phyloP scores from a whole-genome alignment of 306 rosid genomes.

The Rubus parviflorus region DNA sequence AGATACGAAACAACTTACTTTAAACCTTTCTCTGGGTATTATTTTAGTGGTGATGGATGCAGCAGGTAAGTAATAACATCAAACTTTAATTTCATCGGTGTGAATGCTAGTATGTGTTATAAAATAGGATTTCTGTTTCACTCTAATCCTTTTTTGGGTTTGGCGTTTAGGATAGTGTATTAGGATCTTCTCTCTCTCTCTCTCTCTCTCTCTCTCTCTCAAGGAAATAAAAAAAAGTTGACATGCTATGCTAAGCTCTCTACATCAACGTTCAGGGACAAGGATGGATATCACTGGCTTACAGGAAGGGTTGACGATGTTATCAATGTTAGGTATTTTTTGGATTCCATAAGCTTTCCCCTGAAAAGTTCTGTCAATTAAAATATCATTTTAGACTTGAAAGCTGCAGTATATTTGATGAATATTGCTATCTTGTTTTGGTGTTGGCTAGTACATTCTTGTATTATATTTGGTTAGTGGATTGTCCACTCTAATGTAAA shows the following conservation, averaged over 20 bases:
- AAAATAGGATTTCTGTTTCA: constrained; percentile 10
- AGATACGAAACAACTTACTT: constrained; percentile 96
- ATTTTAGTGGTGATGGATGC: constrained; percentile 98
- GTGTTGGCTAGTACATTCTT: not conserved
- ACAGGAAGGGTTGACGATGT: constrained; percentile 99
- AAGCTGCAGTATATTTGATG: not conserved
- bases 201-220: not conserved
- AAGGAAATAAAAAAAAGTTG: not conserved
- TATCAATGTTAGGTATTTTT: constrained; percentile 86
- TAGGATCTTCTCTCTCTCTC: not conserved
- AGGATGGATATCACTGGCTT: constrained; percentile 97
- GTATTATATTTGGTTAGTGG: not conserved
- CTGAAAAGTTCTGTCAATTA: not conserved
- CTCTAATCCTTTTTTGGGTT: not conserved
- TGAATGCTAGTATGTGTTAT: not conserved
- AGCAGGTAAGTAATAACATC: constrained; percentile 54
- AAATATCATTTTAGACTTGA: not conserved
- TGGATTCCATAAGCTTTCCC: constrained; percentile 6
- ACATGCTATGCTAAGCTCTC: constrained; percentile 30
- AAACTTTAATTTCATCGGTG: constrained; percentile 10
- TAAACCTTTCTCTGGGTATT: constrained; percentile 93
- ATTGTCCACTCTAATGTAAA: not conserved
- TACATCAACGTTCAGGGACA: constrained; percentile 67
- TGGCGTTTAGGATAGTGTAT: not conserved
- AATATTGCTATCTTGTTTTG: not conserved